Evolutionary conservation across 2,329 filamentous ascomycete genomes (phyloP).

Genomic region (Rhynchosporium secalis): DNA sequence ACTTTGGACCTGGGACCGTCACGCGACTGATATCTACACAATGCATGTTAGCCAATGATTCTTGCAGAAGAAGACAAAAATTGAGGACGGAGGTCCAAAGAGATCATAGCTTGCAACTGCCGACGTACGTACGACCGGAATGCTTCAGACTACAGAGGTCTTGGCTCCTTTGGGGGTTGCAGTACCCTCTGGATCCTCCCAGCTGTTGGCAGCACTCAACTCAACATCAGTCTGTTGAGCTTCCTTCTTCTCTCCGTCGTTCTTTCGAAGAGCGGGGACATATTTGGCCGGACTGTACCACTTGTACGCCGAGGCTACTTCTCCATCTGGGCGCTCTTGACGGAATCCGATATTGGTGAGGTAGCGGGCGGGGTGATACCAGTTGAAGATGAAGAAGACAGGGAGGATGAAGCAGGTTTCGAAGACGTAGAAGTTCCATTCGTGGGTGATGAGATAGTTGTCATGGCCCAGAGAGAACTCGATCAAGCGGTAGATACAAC

Average conservation of each 20-base stretch:
- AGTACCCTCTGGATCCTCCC: slow-evolving; percentile 3
- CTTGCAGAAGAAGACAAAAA: too few species aligned
- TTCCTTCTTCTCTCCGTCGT: background rate
- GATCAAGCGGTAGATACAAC: slow-evolving; percentile 10
- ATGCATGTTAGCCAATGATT: background rate
- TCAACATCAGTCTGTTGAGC: background rate
- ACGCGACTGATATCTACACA: background rate
- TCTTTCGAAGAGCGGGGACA: background rate
- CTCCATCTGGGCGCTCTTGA: background rate
- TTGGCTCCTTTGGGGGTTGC: background rate
- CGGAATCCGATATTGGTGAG: slow-evolving; percentile 6
- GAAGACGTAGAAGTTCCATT: slow-evolving; percentile 11
- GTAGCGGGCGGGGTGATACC: slow-evolving; percentile 2
- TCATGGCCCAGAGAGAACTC: background rate
- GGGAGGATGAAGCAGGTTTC: slow-evolving; percentile 1
- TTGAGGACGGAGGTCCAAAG: background rate
- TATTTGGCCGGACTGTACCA: slow-evolving; percentile 6
- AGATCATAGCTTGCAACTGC: slow-evolving; percentile 7
- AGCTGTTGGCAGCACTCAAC: background rate
- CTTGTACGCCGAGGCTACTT: background rate
- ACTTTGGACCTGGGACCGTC: background rate
- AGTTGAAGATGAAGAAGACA: slow-evolving; percentile 11
- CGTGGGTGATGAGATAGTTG: slow-evolving; percentile 3
- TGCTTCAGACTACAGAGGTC: background rate
- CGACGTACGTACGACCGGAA: background rate